These are phyloP conservation scores for Verbascum thapsus DNA, from an alignment of 257 asterid species.

Conservation along the genomic window DNA sequence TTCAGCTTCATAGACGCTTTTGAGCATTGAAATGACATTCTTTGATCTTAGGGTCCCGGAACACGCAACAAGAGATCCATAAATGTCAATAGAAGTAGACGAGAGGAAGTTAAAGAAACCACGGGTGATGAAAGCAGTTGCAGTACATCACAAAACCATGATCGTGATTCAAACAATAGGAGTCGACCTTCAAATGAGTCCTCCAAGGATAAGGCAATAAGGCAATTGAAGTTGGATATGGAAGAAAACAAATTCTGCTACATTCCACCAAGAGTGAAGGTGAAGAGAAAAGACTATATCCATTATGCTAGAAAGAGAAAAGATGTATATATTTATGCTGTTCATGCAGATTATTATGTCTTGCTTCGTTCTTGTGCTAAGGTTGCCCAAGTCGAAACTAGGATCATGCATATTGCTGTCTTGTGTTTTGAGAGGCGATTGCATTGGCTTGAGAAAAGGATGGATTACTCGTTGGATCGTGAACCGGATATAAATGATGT, in stretches of 20 bases:
- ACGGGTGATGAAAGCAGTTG: slow-evolving; percentile 4
- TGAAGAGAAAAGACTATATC: slow-evolving; percentile 45
- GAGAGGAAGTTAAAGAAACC: slow-evolving; percentile 10
- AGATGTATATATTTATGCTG: slow-evolving; percentile 54
- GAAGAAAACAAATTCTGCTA: slow-evolving; percentile 64
- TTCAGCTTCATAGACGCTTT: neutral
- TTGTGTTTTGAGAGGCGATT: slow-evolving; percentile 69
- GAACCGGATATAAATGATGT: slow-evolving; percentile 26
- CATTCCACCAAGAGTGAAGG: slow-evolving; percentile 52
- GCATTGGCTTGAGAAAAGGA: slow-evolving; percentile 58
- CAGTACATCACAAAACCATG: slow-evolving; percentile 17
- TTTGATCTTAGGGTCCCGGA: slow-evolving; percentile 40
- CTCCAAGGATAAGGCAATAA: slow-evolving; percentile 44
- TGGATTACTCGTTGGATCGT: slow-evolving; percentile 38
- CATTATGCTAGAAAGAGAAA: slow-evolving; percentile 55
- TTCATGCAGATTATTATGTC: slow-evolving; percentile 81
- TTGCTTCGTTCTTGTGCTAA: slow-evolving; percentile 77
- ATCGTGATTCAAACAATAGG: slow-evolving; percentile 23
- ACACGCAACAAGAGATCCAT: slow-evolving; percentile 32
- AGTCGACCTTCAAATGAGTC: slow-evolving; percentile 26
- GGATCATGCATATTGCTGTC: slow-evolving; percentile 71
- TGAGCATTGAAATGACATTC: neutral
- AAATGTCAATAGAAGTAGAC: slow-evolving; percentile 13
- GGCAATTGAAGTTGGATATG: slow-evolving; percentile 65
- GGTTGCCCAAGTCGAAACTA: slow-evolving; percentile 63